Evolutionary conservation across 2,329 filamentous ascomycete genomes (phyloP), one percentile per base, ranked within the genome.

Genomic region (Trichoderma sp.): DNA sequence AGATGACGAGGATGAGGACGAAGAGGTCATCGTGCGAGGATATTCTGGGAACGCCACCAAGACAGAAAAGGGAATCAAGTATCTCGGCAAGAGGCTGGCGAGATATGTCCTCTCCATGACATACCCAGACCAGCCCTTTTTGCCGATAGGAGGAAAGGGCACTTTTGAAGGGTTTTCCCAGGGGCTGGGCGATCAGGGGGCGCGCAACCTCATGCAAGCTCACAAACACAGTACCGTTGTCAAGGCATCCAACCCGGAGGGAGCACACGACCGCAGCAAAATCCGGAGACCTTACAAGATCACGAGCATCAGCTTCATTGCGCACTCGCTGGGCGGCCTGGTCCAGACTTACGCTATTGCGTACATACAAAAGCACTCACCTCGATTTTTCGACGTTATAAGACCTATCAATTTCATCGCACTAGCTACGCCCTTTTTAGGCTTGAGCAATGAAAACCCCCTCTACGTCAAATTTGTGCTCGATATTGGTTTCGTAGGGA

Each of bases 401-500:
- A 87, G 89, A 71, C 94, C 94, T 0, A 83, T 97, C 76, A 97
- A 97, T 76, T 98, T 98, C 75, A 90, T 98, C 71, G 86, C 91
- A 32, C 82, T 98, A 72, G 94, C 94, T 17, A 90, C 94, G 0
- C 94, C 94, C 0, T 93, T 97, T 72, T 81, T 98, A 1, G 94
- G 94, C 0, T 82, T 98, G 42, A 98, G 94, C 78, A 97, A 99
- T 76, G 95, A 99, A 76, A 99, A 99, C 73, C 95, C 95, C 0
- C 84, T 98, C 67, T 99, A 99, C 77, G 92, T 99, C 78, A 97
- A 94, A 74, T 98, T 99, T 78, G 95, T 95, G 0, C 83, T 99
- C 4, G 95, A 99, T 77, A 97, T 98, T 80, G 95, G 95, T 0
- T 85, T 99, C 1, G 94, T 99, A 15, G 95, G 95, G n/a, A 87